A percentile compares a stretch with the other conserved stretches of the same genome.
Evolutionary conservation across 345 rosid genomes (phyloP).

Genomic region (Populus euphratica): DNA sequence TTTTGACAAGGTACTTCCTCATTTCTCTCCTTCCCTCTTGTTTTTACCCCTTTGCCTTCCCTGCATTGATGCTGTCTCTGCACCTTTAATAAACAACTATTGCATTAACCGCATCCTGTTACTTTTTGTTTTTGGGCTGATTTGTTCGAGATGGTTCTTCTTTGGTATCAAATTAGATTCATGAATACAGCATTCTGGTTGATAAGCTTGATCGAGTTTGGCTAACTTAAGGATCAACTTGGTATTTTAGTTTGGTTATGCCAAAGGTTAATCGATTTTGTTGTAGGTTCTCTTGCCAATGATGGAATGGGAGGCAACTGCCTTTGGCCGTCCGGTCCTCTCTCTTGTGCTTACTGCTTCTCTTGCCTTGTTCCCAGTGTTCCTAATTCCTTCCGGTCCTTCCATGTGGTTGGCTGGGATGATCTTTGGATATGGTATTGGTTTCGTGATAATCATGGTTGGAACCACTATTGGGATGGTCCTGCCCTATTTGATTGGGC

Average conservation of each 20-base stretch:
- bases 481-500: slow-evolving; percentile 76
- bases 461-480: slow-evolving; percentile 96
- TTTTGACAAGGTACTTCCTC: slow-evolving; percentile 49
- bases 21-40: neutral
- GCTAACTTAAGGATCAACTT: neutral
- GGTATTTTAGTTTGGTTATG: neutral
- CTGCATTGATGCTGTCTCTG: neutral
- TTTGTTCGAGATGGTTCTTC: neutral
- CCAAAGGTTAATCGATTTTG: neutral
- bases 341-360: slow-evolving; percentile 80
- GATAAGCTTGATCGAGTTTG: neutral
- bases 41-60: neutral
- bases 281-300: slow-evolving; percentile 77
- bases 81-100: neutral
- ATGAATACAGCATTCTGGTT: neutral
- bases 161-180: neutral
- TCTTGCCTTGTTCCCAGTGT: slow-evolving; percentile 86
- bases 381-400: slow-evolving; percentile 96
- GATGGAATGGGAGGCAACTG: slow-evolving; percentile 96
- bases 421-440: slow-evolving; percentile 93
- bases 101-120: neutral
- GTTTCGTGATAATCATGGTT: slow-evolving; percentile 86
- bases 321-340: slow-evolving; percentile 93
- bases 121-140: neutral
- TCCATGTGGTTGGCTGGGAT: slow-evolving; percentile 99